Conservation (phyloP, 192 early-diverging fungal genomes). For the Gaertneriomyces sp. region DNA sequence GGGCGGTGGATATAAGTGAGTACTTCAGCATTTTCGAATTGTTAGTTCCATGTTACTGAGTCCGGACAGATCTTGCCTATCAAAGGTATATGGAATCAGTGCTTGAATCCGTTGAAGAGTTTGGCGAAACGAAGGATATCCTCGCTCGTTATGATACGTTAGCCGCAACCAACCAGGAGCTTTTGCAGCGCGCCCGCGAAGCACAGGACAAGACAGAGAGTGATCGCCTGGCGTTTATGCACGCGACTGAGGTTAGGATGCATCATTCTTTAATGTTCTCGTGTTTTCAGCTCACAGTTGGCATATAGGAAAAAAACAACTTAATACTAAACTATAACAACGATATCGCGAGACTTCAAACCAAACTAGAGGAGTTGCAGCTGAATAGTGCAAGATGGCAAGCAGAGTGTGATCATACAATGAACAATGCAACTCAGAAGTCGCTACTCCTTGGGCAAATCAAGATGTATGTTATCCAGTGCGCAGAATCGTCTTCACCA, state of each 20-base stretch:
- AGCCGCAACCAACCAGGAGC: constrained; percentile 57
- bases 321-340: constrained; percentile 62
- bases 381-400: constrained; percentile 47
- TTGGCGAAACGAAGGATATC: constrained; percentile 61
- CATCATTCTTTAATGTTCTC: neutral
- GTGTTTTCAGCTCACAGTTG: too few relatives aligned
- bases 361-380: constrained; percentile 52
- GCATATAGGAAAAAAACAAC: constrained; percentile 54
- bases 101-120: constrained; percentile 55
- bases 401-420: constrained; percentile 48
- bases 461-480: constrained; percentile 47
- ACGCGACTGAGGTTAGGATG: constrained; percentile 44
- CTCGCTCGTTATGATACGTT: constrained; percentile 60
- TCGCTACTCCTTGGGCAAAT: constrained; percentile 56
- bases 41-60: neutral
- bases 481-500: neutral
- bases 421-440: constrained; percentile 54
- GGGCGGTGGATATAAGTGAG: constrained; percentile 51
- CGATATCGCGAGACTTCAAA: constrained; percentile 58
- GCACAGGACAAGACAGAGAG: constrained; percentile 56
- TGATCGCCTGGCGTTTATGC: constrained; percentile 45
- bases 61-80: constrained; percentile 43
- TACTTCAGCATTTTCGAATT: neutral
- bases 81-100: constrained; percentile 56
- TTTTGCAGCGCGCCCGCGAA: constrained; percentile 53